phyloP scores from a whole-genome alignment of 1,284 basidiomycete species.

The Fomitopsis palustris region DNA sequence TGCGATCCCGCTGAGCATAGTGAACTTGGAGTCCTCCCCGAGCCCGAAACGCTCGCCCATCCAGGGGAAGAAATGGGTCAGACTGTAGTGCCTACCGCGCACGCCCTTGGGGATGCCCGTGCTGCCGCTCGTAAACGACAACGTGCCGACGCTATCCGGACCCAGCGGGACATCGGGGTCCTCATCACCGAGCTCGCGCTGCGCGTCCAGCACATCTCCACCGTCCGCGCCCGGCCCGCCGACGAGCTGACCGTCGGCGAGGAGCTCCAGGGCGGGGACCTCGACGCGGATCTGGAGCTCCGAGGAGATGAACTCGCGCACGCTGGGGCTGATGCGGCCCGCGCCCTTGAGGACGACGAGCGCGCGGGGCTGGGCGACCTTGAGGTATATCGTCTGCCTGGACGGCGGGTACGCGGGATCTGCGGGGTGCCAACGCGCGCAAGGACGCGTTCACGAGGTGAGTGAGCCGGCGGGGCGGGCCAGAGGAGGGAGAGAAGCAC shows the following conservation, averaged over 20 bases:
- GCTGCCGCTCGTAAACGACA: constrained; percentile 97
- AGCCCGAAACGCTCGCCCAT: constrained; percentile 92
- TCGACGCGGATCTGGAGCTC: constrained; percentile 90
- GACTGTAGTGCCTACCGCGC: constrained; percentile 89
- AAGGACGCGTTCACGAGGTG: not conserved
- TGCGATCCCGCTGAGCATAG: constrained; percentile 98
- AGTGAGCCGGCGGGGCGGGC: not conserved
- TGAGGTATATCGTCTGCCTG: constrained; percentile 93
- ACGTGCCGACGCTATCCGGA: constrained; percentile 92
- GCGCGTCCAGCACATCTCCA: constrained; percentile 52
- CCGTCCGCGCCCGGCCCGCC: constrained; percentile 53
- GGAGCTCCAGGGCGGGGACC: constrained; percentile 85
- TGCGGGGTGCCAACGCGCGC: constrained; percentile 30
- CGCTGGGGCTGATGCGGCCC: constrained; percentile 77
- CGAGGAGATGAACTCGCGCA: constrained; percentile 81
- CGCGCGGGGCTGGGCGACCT: constrained; percentile 92
- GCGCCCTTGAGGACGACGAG: constrained; percentile 92
- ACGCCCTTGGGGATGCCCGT: constrained; percentile 99
- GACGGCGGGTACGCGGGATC: constrained; percentile 97
- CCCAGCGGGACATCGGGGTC: constrained; percentile 87
- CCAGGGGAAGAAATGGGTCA: constrained; percentile 99
- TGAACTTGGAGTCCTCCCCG: constrained; percentile 80
- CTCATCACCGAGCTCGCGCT: constrained; percentile 52
- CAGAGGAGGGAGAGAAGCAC: constrained; percentile 39
- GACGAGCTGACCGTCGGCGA: constrained; percentile 56